phyloP scores from a whole-genome alignment of 495 filamentous ascomycete genomes.

The Penicillium waksmanii region DNA sequence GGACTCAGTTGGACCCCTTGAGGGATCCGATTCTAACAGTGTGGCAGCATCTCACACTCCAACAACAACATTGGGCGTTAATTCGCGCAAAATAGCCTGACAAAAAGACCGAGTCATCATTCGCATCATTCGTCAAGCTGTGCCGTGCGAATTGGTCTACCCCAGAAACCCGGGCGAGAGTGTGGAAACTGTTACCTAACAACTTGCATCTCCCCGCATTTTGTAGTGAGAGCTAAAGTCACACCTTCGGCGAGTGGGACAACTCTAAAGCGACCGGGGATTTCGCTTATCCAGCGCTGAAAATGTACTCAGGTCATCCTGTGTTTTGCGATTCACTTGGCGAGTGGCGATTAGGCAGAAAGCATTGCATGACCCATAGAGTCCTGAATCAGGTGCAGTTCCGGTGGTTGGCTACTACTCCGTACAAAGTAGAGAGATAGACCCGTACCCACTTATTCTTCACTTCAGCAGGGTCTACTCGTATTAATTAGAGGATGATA shows the following conservation, averaged over 20 bases:
- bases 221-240: constrained; percentile 16
- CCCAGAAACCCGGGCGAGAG: constrained; percentile 29
- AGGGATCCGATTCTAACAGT: too few species aligned
- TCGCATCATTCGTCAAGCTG: background rate
- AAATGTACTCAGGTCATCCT: background rate
- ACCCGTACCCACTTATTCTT: too few species aligned
- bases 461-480: too few species aligned
- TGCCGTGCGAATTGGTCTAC: background rate
- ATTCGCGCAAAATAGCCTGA: constrained; percentile 2
- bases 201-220: constrained; percentile 35
- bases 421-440: too few species aligned
- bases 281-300: background rate
- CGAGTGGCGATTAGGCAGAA: constrained; percentile 4
- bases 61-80: background rate
- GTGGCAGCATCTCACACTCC: too few species aligned
- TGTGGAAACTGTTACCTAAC: constrained; percentile 47
- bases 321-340: background rate
- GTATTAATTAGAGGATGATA: too few species aligned
- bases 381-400: too few species aligned
- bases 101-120: background rate
- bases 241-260: constrained; percentile 13
- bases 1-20: too few species aligned
- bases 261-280: constrained; percentile 28
- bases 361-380: background rate
- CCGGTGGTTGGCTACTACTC: too few species aligned